Percentiles rank a stretch among this genome's conserved stretches.
Conservation (phyloP, 805 yeast genomes). For the Candida yuanshanica region DNA sequence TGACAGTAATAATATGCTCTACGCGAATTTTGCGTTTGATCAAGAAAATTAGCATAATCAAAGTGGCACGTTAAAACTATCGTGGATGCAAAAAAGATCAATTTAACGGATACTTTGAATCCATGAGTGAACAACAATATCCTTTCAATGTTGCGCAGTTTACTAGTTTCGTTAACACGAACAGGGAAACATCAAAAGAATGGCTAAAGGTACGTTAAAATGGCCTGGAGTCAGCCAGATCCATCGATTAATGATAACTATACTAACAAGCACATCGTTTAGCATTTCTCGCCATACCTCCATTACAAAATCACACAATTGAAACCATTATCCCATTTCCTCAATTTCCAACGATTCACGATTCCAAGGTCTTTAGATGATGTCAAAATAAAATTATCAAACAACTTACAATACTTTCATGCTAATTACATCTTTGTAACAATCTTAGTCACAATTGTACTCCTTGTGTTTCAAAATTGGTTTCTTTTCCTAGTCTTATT, state of each 20-base stretch:
- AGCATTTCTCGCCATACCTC: slow-evolving; percentile 11
- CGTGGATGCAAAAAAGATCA: too few relatives aligned
- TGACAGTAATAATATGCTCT: too few relatives aligned
- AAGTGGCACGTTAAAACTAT: too few relatives aligned
- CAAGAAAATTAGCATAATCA: too few relatives aligned
- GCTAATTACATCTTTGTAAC: slow-evolving; percentile 13
- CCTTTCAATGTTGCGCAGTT: not conserved
- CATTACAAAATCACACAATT: slow-evolving; percentile 14
- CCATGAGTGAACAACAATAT: not conserved
- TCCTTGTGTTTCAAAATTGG: slow-evolving; percentile 8
- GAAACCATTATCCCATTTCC: slow-evolving; percentile 12
- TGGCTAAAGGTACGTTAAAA: not conserved
- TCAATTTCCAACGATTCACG: slow-evolving; percentile 4
- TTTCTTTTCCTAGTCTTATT: slow-evolving; percentile 5
- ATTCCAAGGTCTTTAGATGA: slow-evolving; percentile 4
- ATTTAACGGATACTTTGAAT: too few relatives aligned
- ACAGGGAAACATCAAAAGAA: not conserved
- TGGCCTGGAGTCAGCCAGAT: not conserved
- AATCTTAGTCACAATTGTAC: slow-evolving; percentile 2
- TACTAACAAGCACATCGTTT: not conserved
- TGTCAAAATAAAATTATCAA: slow-evolving; percentile 3
- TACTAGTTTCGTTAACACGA: not conserved
- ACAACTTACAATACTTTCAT: slow-evolving; percentile 9
- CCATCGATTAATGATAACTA: not conserved
- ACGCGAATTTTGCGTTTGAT: too few relatives aligned